Evolutionary conservation across 2,329 filamentous ascomycete genomes (phyloP).

Genomic region (Aspergillus hortae): DNA sequence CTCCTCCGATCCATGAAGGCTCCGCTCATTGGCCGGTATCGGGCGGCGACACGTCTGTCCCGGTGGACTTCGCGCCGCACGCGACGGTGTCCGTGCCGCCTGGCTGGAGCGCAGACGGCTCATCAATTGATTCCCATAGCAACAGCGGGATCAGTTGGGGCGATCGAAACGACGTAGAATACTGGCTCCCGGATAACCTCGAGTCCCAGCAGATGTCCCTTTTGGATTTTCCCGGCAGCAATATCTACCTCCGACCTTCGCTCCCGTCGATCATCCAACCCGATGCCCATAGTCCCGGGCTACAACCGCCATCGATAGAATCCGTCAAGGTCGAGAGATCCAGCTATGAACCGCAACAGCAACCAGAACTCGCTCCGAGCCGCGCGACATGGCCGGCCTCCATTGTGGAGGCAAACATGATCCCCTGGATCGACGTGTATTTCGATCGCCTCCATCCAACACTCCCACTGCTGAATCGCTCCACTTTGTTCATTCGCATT

Average conservation of each 20-base stretch:
- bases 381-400: conserved; percentile 36
- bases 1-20: conserved; percentile 15
- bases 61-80: conserved; percentile 21
- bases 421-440: conserved; percentile 42
- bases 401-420: conserved; percentile 41
- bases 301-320: conserved; percentile 18
- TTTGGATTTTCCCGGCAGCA: conserved; percentile 32
- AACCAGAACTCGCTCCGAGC: conserved; percentile 15
- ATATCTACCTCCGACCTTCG: conserved; percentile 32
- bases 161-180: conserved; percentile 29
- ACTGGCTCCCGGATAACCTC: conserved; percentile 35
- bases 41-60: conserved; percentile 16
- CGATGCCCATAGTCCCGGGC: conserved; percentile 16
- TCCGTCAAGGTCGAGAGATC: conserved; percentile 17
- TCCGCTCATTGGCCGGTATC: conserved; percentile 19
- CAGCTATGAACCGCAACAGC: conserved; percentile 15
- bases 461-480: conserved; percentile 39
- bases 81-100: conserved; percentile 17
- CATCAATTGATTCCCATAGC: conserved; percentile 19
- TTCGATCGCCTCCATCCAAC: conserved; percentile 45
- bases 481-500: conserved; percentile 41
- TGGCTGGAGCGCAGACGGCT: conserved; percentile 20
- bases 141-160: conserved; percentile 23
- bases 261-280: conserved; percentile 32
- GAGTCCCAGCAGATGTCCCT: conserved; percentile 27